Conservation (phyloP, 1,284 basidiomycete genomes). For the Inonotus obliquus region DNA sequence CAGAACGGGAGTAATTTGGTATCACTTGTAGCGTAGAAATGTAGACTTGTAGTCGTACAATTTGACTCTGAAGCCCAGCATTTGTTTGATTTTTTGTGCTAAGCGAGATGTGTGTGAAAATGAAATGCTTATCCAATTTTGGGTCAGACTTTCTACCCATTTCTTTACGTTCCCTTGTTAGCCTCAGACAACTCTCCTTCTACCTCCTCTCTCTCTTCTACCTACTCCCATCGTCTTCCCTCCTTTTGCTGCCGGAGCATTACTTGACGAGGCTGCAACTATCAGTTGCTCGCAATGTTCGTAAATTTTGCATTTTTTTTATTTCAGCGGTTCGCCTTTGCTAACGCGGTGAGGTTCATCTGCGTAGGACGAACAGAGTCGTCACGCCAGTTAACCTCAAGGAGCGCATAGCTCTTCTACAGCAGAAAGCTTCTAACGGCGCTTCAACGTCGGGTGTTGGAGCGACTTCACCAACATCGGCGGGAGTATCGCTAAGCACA, state of each 20-base stretch:
- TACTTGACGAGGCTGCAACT: not conserved
- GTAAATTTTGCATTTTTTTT: not conserved
- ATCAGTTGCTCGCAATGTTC: not conserved
- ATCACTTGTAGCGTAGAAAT: constrained; percentile 8
- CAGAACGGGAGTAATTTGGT: constrained; percentile 17
- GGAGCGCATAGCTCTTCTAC: constrained; percentile 70
- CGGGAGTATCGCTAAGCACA: not conserved
- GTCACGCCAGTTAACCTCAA: constrained; percentile 48
- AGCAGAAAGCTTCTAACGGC: constrained; percentile 46
- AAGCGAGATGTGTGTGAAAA: not conserved
- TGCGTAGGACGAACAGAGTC: constrained; percentile 10
- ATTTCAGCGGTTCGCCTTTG: not conserved
- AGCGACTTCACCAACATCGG: constrained; percentile 8
- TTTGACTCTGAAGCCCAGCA: not conserved
- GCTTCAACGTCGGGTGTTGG: constrained; percentile 17
- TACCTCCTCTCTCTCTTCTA: not conserved
- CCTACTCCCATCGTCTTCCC: not conserved
- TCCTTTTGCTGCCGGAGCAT: not conserved
- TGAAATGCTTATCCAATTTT: not conserved
- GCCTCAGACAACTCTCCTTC: not conserved
- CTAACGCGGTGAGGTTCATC: not conserved
- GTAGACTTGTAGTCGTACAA: not conserved
- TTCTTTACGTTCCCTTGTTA: not conserved
- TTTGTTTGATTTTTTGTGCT: not conserved
- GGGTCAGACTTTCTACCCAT: not conserved